These are phyloP conservation scores for Vanrija humicola DNA, from an alignment of 1,284 basidiomycete genomes.

Conservation along the genomic window DNA sequence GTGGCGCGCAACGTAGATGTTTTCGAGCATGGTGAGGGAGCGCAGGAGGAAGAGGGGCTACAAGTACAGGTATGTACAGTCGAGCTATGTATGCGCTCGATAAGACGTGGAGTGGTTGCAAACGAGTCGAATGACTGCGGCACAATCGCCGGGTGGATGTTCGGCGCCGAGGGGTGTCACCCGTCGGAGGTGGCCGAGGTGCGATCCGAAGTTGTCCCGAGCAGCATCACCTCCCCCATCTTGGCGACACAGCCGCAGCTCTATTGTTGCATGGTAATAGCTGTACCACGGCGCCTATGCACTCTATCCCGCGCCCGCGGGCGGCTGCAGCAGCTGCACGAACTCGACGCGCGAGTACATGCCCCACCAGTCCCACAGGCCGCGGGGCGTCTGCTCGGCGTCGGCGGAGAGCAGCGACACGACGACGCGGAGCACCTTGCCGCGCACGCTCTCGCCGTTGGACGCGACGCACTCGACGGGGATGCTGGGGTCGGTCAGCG, in stretches of 20 bases:
- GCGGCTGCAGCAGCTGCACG: slow-evolving; percentile 19
- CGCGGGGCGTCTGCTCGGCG: slow-evolving; percentile 14
- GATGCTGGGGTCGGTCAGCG: slow-evolving; percentile 9
- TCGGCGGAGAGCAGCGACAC: slow-evolving; percentile 20
- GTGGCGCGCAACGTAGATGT: slow-evolving; percentile 47
- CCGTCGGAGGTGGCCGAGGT: no score
- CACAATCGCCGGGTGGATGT: no score
- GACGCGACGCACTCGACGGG: slow-evolving; percentile 29
- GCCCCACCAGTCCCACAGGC: slow-evolving; percentile 34
- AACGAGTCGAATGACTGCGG: no score
- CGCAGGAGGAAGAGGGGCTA: background rate
- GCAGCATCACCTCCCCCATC: no score
- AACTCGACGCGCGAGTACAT: slow-evolving; percentile 34
- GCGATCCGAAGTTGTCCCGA: no score
- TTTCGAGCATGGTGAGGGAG: slow-evolving; percentile 30
- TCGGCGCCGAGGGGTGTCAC: no score
- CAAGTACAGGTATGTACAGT: background rate
- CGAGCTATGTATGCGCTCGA: no score
- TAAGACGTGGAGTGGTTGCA: no score
- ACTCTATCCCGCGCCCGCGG: background rate
- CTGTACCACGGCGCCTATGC: background rate
- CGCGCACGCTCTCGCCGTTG: slow-evolving; percentile 31
- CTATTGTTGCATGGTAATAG: no score
- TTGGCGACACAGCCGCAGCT: no score
- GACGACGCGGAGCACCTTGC: slow-evolving; percentile 29